Percentiles rank a stretch among this genome's conserved stretches.
These are phyloP conservation scores for Mesembryanthemum crystallinum DNA, from an alignment of 148 eudicot species.

Conservation along the genomic window DNA sequence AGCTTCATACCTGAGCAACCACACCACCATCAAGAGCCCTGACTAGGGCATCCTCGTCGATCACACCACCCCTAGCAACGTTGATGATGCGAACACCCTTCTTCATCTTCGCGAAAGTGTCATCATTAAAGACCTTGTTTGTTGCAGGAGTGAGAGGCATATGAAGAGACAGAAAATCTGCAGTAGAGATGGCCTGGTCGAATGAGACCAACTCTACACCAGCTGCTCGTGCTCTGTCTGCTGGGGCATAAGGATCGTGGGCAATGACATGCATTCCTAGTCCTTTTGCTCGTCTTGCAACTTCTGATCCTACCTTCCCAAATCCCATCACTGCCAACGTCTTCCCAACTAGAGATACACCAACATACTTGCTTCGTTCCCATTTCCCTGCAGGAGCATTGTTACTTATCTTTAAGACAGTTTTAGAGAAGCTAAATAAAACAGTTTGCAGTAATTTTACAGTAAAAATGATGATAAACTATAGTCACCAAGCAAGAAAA, in stretches of 20 bases:
- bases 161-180: constrained; percentile 82
- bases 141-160: constrained; percentile 93
- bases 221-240: constrained; percentile 79
- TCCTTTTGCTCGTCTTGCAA: constrained; percentile 89
- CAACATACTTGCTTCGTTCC: constrained; percentile 74
- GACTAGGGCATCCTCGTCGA: constrained; percentile 88
- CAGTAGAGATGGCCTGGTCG: constrained; percentile 67
- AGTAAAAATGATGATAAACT: no score
- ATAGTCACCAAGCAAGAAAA: no score
- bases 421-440: no score
- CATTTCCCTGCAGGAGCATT: constrained; percentile 61
- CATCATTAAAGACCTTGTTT: constrained; percentile 66
- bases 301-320: constrained; percentile 92
- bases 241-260: constrained; percentile 91
- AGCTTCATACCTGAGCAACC: constrained; percentile 64
- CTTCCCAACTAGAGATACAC: constrained; percentile 87
- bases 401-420: not conserved
- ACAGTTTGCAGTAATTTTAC: no score
- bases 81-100: constrained; percentile 77
- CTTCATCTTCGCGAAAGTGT: constrained; percentile 81
- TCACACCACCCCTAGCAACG: constrained; percentile 93
- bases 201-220: constrained; percentile 88
- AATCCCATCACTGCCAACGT: constrained; percentile 86
- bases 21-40: constrained; percentile 78
- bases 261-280: constrained; percentile 88